phyloP scores from a whole-genome alignment of 768 basidiomycete species.

The Mycena metata region DNA sequence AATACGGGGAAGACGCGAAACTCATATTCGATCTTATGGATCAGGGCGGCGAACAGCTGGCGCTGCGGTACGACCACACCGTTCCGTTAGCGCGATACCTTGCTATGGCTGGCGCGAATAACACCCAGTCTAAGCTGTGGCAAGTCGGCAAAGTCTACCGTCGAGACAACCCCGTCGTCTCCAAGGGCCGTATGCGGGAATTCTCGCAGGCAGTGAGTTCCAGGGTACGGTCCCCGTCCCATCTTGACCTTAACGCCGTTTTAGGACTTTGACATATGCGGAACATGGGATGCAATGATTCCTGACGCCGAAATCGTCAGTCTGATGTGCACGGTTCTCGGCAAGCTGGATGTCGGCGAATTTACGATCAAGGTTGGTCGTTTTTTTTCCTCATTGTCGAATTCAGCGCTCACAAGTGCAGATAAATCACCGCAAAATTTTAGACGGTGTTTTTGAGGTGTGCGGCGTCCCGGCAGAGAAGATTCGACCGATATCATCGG shows the following conservation, averaged over 20 bases:
- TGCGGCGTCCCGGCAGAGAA: slow-evolving; percentile 94
- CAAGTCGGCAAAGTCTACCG: slow-evolving; percentile 99
- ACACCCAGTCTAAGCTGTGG: slow-evolving; percentile 86
- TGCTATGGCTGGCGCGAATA: slow-evolving; percentile 93
- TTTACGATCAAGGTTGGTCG: slow-evolving; percentile 87
- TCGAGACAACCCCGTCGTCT: slow-evolving; percentile 96
- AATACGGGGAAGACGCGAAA: slow-evolving; percentile 98
- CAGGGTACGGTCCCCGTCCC: neutral
- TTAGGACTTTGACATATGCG: slow-evolving; percentile 96
- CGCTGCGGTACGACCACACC: slow-evolving; percentile 95
- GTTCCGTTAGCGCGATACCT: slow-evolving; percentile 96
- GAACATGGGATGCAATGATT: slow-evolving; percentile 95
- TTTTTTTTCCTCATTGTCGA: neutral
- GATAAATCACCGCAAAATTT: slow-evolving; percentile 96
- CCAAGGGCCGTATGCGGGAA: slow-evolving; percentile 98
- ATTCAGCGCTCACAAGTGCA: slow-evolving; percentile 45
- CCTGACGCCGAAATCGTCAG: slow-evolving; percentile 94
- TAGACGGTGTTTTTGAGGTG: slow-evolving; percentile 97
- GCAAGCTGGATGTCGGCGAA: slow-evolving; percentile 90
- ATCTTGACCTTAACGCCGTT: neutral
- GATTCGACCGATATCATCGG: slow-evolving; percentile 92
- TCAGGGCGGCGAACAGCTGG: slow-evolving; percentile 97
- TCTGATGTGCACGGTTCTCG: slow-evolving; percentile 84
- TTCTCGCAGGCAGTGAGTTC: slow-evolving; percentile 92
- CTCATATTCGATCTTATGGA: slow-evolving; percentile 98